phyloP scores from a whole-genome alignment of 2,329 filamentous ascomycete species.

The Talaromyces atroroseus region DNA sequence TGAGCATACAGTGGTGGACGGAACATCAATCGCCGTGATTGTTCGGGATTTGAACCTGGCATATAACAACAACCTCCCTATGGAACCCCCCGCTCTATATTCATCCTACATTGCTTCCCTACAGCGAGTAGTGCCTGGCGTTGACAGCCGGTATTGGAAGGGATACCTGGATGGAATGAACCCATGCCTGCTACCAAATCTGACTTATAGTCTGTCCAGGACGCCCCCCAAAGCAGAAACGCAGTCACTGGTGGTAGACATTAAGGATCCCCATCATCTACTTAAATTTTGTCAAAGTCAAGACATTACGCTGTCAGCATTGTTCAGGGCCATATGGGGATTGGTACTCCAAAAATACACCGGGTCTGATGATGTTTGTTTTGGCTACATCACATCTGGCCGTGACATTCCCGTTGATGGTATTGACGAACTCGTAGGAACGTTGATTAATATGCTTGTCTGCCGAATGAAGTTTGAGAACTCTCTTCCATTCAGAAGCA shows the following conservation, averaged over 20 bases:
- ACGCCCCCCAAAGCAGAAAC: not conserved
- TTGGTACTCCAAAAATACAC: slow-evolving; percentile 33
- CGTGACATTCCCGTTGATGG: slow-evolving; percentile 30
- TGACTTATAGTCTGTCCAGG: not conserved
- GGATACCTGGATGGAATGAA: not conserved
- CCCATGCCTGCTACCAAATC: not conserved
- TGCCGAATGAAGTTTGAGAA: slow-evolving; percentile 12
- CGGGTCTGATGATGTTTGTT: slow-evolving; percentile 33
- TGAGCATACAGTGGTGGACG: slow-evolving; percentile 3
- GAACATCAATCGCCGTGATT: not conserved
- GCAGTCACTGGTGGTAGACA: not conserved
- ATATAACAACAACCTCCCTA: slow-evolving; percentile 36
- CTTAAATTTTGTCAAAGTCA: not conserved
- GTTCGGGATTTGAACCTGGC: slow-evolving; percentile 15
- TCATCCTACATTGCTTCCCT: not conserved
- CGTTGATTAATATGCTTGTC: slow-evolving; percentile 22
- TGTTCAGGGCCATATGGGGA: slow-evolving; percentile 37
- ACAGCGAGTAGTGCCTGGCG: not conserved
- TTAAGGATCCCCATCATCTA: not conserved
- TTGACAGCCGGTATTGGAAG: not conserved
- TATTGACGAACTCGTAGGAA: slow-evolving; percentile 35
- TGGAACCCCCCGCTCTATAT: not conserved
- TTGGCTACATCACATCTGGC: slow-evolving; percentile 37
- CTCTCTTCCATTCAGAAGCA: not conserved
- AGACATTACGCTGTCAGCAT: slow-evolving; percentile 23